Conservation (phyloP, 495 filamentous ascomycete species). For the Xylaria intraflava region DNA sequence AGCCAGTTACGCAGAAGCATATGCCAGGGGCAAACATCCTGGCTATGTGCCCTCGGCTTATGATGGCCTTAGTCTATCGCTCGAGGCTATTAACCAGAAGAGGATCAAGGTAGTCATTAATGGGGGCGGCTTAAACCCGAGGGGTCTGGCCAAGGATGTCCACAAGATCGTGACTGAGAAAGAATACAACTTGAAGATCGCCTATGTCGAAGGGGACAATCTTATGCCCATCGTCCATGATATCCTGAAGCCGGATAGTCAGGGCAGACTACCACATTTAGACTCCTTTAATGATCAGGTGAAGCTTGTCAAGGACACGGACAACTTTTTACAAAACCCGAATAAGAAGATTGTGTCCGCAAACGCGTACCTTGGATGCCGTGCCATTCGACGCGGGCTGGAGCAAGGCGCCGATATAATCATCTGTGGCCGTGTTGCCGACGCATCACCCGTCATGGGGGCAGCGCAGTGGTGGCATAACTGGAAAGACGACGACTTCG, state of each 20-base stretch:
- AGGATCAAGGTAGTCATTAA: conserved; percentile 42
- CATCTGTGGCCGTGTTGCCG: conserved; percentile 50
- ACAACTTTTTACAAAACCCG: conserved; percentile 27
- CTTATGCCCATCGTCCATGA: conserved; percentile 8
- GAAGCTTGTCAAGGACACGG: conserved; percentile 9
- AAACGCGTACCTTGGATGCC: conserved; percentile 41
- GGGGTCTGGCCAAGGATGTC: conserved; percentile 35
- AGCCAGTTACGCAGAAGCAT: conserved; percentile 17
- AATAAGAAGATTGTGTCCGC: conserved; percentile 29
- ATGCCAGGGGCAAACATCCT: conserved; percentile 24
- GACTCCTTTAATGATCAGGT: background rate
- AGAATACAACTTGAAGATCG: conserved; percentile 34
- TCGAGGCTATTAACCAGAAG: conserved; percentile 38
- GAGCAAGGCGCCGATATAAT: conserved; percentile 51
- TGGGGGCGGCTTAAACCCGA: conserved; percentile 39
- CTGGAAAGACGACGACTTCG: conserved; percentile 36
- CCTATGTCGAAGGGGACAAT: conserved; percentile 41
- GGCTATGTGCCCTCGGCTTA: conserved; percentile 18
- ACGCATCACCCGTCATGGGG: conserved; percentile 49
- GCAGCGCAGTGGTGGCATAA: conserved; percentile 45
- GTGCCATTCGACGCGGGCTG: conserved; percentile 45
- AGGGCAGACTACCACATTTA: conserved; percentile 4
- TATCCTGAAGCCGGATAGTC: conserved; percentile 5
- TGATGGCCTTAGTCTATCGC: conserved; percentile 35
- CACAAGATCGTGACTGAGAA: conserved; percentile 32